A percentile compares a stretch with the other conserved stretches of the same genome.
These are phyloP conservation scores for Gossypium trilobum DNA, from an alignment of 441 rosid genomes.

Conservation along the genomic window DNA sequence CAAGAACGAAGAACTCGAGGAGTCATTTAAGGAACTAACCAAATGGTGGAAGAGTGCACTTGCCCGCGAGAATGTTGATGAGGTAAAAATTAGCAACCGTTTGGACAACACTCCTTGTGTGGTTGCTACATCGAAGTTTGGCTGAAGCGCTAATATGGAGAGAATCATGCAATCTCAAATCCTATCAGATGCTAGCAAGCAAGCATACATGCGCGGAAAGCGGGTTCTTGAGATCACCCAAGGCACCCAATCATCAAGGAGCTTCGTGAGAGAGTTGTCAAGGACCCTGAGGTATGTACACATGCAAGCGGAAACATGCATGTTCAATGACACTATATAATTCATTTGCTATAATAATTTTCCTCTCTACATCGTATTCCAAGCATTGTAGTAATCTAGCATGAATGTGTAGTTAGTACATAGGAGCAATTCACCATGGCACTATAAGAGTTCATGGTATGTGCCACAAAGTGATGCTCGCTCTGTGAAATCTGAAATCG, in stretches of 20 bases:
- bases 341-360: neutral
- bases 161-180: constrained; percentile 92
- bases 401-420: neutral
- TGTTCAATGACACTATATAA: neutral
- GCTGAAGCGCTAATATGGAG: constrained; percentile 97
- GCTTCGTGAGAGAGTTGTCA: constrained; percentile 70
- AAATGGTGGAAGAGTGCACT: constrained; percentile 81
- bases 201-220: constrained; percentile 85
- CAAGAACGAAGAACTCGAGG: constrained; percentile 71
- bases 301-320: neutral
- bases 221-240: constrained; percentile 85
- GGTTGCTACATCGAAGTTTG: constrained; percentile 82
- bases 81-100: constrained; percentile 75
- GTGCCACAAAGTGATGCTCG: neutral
- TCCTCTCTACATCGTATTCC: neutral
- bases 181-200: constrained; percentile 71
- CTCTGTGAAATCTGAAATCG: neutral
- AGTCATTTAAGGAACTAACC: constrained; percentile 82
- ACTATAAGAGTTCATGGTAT: neutral
- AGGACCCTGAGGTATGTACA: constrained; percentile 61
- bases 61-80: constrained; percentile 71
- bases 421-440: neutral
- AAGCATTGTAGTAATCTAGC: neutral
- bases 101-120: constrained; percentile 85
- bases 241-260: constrained; percentile 89